Conservation (phyloP, 78 protist species). For the Salpingoeca rosetta region DNA sequence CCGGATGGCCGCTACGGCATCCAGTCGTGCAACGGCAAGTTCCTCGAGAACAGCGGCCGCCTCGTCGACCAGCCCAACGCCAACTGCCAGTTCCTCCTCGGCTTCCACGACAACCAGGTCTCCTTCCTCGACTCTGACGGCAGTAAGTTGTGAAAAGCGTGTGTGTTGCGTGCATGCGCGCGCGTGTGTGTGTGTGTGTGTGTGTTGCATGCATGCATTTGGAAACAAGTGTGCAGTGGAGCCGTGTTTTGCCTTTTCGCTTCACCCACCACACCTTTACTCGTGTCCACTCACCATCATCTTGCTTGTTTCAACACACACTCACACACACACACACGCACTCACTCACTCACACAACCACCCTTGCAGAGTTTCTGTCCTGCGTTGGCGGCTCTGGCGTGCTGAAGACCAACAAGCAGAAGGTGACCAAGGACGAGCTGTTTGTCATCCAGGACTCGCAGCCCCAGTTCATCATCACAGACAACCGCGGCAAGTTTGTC, state of each 20-base stretch:
- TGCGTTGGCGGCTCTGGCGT: neutral
- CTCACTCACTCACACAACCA: too few relatives aligned
- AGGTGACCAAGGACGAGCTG: constrained; percentile 17
- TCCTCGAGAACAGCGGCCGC: neutral
- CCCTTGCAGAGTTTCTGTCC: neutral
- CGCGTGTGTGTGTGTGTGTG: too few relatives aligned
- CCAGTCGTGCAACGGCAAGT: neutral
- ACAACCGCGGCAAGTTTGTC: neutral
- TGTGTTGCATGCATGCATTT: too few relatives aligned
- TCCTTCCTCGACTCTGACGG: neutral
- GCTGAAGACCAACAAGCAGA: neutral
- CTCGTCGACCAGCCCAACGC: neutral
- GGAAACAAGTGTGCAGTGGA: too few relatives aligned
- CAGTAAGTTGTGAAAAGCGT: too few relatives aligned
- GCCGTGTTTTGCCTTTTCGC: too few relatives aligned
- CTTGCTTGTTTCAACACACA: too few relatives aligned
- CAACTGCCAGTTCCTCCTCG: neutral
- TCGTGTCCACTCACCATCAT: too few relatives aligned
- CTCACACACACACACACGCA: too few relatives aligned
- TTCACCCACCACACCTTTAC: too few relatives aligned
- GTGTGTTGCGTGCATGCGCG: too few relatives aligned
- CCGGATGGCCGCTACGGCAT: neutral
- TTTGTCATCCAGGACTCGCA: constrained; percentile 2
- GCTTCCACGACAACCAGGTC: neutral
- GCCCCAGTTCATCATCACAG: constrained; percentile 5